phyloP scores from a whole-genome alignment of 345 rosid species.

The Eucalyptus curtisii region DNA sequence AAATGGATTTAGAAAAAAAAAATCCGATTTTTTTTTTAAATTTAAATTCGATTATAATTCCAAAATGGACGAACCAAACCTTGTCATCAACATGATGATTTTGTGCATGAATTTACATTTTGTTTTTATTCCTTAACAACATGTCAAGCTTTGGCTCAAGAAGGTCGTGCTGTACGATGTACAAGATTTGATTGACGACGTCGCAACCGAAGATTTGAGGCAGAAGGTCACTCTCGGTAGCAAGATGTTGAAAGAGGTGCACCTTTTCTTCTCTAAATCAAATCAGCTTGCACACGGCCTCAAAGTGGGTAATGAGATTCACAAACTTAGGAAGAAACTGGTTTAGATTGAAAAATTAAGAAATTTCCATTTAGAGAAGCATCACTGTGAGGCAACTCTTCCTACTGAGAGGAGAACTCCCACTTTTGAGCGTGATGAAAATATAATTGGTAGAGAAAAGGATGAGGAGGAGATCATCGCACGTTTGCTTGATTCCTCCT shows the following conservation, averaged over 20 bases:
- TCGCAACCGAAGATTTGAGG: too few relatives aligned
- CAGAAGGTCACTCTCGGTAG: accelerated
- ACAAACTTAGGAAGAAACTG: accelerated
- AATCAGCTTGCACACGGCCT: accelerated
- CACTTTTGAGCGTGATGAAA: accelerated
- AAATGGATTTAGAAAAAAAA: too few relatives aligned
- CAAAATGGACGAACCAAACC: too few relatives aligned
- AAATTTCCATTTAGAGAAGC: accelerated
- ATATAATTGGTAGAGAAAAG: background rate
- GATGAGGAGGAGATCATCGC: background rate
- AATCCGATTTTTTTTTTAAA: too few relatives aligned
- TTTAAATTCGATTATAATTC: too few relatives aligned
- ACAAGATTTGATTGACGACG: accelerated
- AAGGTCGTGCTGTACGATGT: accelerated
- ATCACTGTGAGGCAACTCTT: background rate
- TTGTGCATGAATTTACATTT: too few relatives aligned
- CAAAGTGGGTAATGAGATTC: too few relatives aligned
- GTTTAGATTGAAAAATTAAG: accelerated
- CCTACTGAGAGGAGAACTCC: background rate
- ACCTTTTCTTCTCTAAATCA: too few relatives aligned
- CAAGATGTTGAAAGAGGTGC: accelerated
- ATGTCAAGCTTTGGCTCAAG: accelerated
- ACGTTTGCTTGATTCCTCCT: background rate
- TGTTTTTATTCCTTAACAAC: accelerated
- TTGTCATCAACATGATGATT: too few relatives aligned